phyloP scores from a whole-genome alignment of 306 rosid species.

The Castanea sativa region DNA sequence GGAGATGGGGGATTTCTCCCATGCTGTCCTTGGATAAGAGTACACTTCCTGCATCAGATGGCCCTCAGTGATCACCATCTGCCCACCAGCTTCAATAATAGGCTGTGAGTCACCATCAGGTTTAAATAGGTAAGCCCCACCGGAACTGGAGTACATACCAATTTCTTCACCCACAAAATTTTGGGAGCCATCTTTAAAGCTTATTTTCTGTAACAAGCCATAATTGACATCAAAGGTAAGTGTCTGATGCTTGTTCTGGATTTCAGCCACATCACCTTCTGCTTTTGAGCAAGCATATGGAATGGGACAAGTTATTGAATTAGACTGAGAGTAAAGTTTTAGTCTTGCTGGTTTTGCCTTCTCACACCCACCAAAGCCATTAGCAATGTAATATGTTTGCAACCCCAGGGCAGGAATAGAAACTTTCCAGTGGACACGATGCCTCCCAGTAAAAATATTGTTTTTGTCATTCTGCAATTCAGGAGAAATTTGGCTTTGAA shows the following conservation, averaged over 20 bases:
- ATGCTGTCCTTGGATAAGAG: constrained; percentile 76
- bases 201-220: constrained; percentile 78
- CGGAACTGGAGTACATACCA: constrained; percentile 73
- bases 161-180: constrained; percentile 75
- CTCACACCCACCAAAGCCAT: constrained; percentile 63
- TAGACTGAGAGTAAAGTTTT: constrained; percentile 53
- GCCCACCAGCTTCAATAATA: constrained; percentile 67
- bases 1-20: constrained; percentile 75
- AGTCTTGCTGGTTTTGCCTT: constrained; percentile 73
- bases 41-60: constrained; percentile 83
- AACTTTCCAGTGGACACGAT: constrained; percentile 75
- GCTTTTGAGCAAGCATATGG: constrained; percentile 66
- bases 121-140: constrained; percentile 90
- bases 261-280: constrained; percentile 51
- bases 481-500: constrained; percentile 84
- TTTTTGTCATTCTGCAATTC: constrained; percentile 69
- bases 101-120: constrained; percentile 76
- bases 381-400: constrained; percentile 70
- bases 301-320: constrained; percentile 59
- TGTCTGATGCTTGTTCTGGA: constrained; percentile 69
- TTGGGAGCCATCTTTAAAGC: constrained; percentile 36
- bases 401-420: constrained; percentile 89
- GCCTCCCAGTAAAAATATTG: constrained; percentile 79
- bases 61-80: constrained; percentile 67
- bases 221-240: constrained; percentile 62